Base-by-base conservation (phyloP, 176 grass and related monocot species). In the maize (Zea mays) region DNA sequence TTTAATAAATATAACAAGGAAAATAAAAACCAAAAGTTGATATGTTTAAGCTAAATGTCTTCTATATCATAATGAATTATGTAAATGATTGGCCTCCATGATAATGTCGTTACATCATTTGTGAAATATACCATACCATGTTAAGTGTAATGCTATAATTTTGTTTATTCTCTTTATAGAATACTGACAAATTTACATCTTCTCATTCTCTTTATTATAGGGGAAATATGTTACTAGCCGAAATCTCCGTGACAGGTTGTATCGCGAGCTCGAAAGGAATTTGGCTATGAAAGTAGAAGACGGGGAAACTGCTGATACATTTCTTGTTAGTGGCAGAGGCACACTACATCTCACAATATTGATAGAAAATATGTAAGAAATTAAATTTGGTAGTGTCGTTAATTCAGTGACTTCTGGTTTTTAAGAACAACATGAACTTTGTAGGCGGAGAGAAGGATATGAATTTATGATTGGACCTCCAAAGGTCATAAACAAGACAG, bases 401-500 rank as follows among this genome's bases (percentile, higher is more conserved):
- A 58, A 69, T 36, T 79, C 20, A 57, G n/a, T 65, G 46, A 72
- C 37, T 68, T 78, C 63, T 65, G 65, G 10, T 76, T 40, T 47
- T 65, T 47, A 62, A 70, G 81, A 74, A 13, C 43, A 79, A 67
- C 38, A 16, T 62, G 80, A 68, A 70, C 64, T 81, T 50, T 85
- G 51, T 85, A 98, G 95, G 95, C 78, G 95, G 86, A 94, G 95
- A 73, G 95, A 98, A 92, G 95, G 91, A 80, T 98, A 83, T 69
- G 95, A 98, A 67, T 98, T 98, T 88, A 98, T 98, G 95, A 93
- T 98, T 73, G 95, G 95, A 71, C 91, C 95, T 60, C 95, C 95
- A 51, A 98, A 98, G 80, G 95, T 98, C 80, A 98, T 98, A 56
- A 98, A 94, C 78, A 98, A 98, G 89, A 84, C 45, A 5, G 77